Percentiles rank a stretch among this genome's conserved stretches.
Evolutionary conservation across 2,329 filamentous ascomycete species (phyloP).

Genomic region (Curvularia verruculosa): DNA sequence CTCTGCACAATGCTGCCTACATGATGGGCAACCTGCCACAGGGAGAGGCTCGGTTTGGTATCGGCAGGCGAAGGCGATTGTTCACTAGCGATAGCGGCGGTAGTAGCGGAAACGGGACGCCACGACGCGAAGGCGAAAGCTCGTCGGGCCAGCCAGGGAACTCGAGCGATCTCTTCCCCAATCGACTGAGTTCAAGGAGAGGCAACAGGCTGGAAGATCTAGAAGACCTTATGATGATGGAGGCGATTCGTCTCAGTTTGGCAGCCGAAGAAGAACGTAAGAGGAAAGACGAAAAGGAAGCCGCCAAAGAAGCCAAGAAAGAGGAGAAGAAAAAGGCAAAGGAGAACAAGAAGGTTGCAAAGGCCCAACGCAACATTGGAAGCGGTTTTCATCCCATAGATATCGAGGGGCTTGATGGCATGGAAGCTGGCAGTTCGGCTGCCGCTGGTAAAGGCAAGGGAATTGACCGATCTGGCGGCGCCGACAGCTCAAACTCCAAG

Average conservation of each 20-base stretch:
- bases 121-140: slow-evolving; percentile 46
- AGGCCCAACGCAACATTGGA: slow-evolving; percentile 67
- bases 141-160: slow-evolving; percentile 41
- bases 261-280: slow-evolving; percentile 92
- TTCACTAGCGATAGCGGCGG: slow-evolving; percentile 56
- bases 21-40: slow-evolving; percentile 69
- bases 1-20: slow-evolving; percentile 92
- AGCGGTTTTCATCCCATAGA: slow-evolving; percentile 59
- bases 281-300: slow-evolving; percentile 80
- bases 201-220: slow-evolving; percentile 77
- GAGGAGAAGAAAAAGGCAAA: slow-evolving; percentile 76
- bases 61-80: slow-evolving; percentile 56
- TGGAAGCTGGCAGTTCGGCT: slow-evolving; percentile 33
- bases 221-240: slow-evolving; percentile 98
- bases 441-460: slow-evolving; percentile 56
- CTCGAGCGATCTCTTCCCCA: slow-evolving; percentile 47
- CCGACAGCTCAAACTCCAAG: slow-evolving; percentile 50
- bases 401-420: slow-evolving; percentile 54
- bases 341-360: slow-evolving; percentile 69
- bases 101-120: slow-evolving; percentile 54
- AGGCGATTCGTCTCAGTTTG: slow-evolving; percentile 90
- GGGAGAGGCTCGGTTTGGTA: slow-evolving; percentile 57
- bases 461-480: slow-evolving; percentile 50
- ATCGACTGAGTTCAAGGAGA: slow-evolving; percentile 60
- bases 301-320: slow-evolving; percentile 81